Evolutionary conservation across 225 moss, liverwort and hornwort species (phyloP), one percentile per base, ranked within the genome.

Genomic region (Bryum argenteum): DNA sequence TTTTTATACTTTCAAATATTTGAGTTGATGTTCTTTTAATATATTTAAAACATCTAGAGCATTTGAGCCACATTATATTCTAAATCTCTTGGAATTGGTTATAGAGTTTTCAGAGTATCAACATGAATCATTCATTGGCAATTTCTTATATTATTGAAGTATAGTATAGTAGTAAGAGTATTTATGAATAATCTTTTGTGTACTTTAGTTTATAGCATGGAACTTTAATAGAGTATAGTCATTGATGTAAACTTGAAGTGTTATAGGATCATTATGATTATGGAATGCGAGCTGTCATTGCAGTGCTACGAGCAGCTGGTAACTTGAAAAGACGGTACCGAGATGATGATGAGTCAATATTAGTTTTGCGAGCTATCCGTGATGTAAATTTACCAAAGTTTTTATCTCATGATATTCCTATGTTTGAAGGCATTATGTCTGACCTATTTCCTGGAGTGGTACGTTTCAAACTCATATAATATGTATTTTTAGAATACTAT

Each of bases 391-490:
- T 93, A 58, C 91, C 93, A 48, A 93, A 93, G 61, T 93, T 91
- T 78, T 79, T 91, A 45, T 85, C 89, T 40, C 93, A 89, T 58
- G 93, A 93, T 72, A 89, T 93, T 60, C 87, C 84, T 1, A 87
- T 93, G 61, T 93, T 93, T 81, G 91, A 91, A 69, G 91, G 91
- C 15, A 93, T 93, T 7, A 94, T 94, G 91, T 88, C 89, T 5
- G 93, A 94, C 76, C 82, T 94, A n/a, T 94, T 94, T 66, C 93
- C 93, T 1, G 91, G 89, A 77, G 93, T 94, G 86, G 91, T 91
- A 82, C 8, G 75, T 50, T 53, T 52, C 18, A 72, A 61, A 9
- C 40, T 40, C 12, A 23, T 16, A 48, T 62, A 15, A 23, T 16
- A 48, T 62, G 13, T 8, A 52, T 19, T 38, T 53, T 33, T 33